These are phyloP conservation scores for Tulasnella calospora DNA, from an alignment of 768 basidiomycete genomes.

Conservation along the genomic window DNA sequence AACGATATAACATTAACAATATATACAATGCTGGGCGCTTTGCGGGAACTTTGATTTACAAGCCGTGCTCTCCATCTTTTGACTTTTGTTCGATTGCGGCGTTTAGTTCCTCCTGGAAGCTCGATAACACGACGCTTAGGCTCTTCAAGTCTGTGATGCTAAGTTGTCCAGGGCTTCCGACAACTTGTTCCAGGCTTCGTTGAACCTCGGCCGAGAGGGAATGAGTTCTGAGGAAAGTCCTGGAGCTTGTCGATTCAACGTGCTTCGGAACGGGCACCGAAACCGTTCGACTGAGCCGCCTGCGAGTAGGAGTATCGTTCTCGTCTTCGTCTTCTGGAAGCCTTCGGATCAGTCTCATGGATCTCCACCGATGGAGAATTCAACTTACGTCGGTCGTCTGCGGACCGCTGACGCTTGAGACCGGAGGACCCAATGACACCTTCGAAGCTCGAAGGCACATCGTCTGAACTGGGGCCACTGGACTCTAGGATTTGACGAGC, in stretches of 20 bases:
- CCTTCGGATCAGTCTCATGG: neutral
- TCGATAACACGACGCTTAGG: conserved; percentile 2
- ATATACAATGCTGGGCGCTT: neutral
- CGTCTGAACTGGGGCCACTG: neutral
- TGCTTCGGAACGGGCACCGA: neutral
- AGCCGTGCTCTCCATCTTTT: neutral
- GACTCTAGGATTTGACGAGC: neutral
- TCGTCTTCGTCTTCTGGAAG: neutral
- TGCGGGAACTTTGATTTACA: neutral
- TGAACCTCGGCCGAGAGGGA: neutral
- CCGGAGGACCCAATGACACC: conserved; percentile 1
- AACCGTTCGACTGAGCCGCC: conserved; percentile 4
- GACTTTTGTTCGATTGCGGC: neutral
- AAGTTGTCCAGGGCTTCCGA: neutral
- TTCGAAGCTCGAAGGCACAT: neutral
- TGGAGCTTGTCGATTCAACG: neutral
- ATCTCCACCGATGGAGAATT: neutral
- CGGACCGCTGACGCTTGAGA: neutral
- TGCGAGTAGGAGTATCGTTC: neutral
- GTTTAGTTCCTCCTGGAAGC: neutral
- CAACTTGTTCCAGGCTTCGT: neutral
- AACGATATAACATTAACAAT: too few species aligned
- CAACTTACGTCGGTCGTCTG: neutral
- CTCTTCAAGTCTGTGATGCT: neutral
- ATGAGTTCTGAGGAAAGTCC: neutral